Percentiles rank a stretch among this genome's conserved stretches.
These are phyloP conservation scores for Talinum fruticosum DNA, from an alignment of 148 eudicot species.

Conservation along the genomic window DNA sequence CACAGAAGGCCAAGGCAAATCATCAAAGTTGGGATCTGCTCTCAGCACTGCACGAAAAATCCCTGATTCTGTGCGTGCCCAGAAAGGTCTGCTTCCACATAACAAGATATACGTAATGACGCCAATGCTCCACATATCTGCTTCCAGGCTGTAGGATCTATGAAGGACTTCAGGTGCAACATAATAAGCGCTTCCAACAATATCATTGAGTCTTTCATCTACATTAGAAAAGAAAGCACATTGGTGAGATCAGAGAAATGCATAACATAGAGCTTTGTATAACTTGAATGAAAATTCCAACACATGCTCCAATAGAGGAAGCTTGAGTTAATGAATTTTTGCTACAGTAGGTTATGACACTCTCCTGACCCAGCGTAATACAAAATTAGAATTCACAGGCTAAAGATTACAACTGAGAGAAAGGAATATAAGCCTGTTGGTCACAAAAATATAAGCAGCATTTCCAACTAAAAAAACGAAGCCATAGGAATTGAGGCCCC, in stretches of 20 bases:
- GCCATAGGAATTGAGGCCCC: too few species aligned
- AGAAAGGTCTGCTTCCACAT: constrained; percentile 72
- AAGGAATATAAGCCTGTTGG: too few species aligned
- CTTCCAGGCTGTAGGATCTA: constrained; percentile 61
- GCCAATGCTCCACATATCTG: constrained; percentile 69
- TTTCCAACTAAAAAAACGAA: too few species aligned
- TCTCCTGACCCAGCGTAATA: too few species aligned
- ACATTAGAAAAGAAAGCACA: constrained; percentile 18
- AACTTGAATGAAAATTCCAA: too few species aligned
- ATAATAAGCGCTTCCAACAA: constrained; percentile 72
- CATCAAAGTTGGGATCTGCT: constrained; percentile 65
- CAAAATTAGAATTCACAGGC: too few species aligned
- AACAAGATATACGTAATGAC: constrained; percentile 60
- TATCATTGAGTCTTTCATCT: constrained; percentile 69
- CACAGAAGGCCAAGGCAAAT: constrained; percentile 58
- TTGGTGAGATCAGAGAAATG: background rate
- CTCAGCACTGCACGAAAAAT: constrained; percentile 61
- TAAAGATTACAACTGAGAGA: too few species aligned
- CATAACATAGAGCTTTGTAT: background rate
- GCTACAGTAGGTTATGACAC: too few species aligned
- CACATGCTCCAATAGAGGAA: too few species aligned
- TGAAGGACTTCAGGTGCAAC: constrained; percentile 74
- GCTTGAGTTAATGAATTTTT: too few species aligned
- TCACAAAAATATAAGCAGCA: too few species aligned
- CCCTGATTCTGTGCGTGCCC: constrained; percentile 73